Percentiles rank a stretch among this genome's conserved stretches.
phyloP scores from a whole-genome alignment of 2,329 filamentous ascomycete species.

The Trichoderma asperellum region DNA sequence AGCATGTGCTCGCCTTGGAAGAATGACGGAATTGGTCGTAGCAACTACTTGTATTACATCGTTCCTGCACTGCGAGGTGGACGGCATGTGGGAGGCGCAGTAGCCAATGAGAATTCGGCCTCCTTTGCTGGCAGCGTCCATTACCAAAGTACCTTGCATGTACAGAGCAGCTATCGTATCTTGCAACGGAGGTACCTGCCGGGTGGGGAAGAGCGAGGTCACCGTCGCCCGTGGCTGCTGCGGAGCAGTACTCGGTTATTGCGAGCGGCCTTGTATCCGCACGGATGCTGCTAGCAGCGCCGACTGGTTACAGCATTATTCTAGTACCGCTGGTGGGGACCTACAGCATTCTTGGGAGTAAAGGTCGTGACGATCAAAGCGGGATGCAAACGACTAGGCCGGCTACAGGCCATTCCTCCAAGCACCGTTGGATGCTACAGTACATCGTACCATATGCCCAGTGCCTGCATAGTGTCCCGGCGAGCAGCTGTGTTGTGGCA shows the following conservation, averaged over 20 bases:
- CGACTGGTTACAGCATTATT: conserved; percentile 3
- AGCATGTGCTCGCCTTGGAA: conserved; percentile 9
- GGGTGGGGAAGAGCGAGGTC: background rate
- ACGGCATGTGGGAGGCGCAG: conserved; percentile 19
- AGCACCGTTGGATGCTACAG: background rate
- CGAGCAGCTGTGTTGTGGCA: background rate
- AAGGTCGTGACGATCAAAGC: background rate
- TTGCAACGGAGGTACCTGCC: background rate
- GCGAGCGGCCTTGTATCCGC: background rate
- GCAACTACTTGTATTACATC: background rate
- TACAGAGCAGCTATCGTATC: background rate
- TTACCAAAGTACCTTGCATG: background rate
- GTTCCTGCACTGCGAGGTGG: conserved; percentile 14
- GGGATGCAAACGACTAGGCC: background rate
- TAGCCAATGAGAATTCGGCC: conserved; percentile 1
- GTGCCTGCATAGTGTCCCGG: background rate
- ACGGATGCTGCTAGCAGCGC: background rate
- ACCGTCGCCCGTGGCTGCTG: background rate
- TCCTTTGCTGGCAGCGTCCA: background rate
- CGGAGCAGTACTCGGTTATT: background rate
- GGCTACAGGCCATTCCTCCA: conserved; percentile 6
- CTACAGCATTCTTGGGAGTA: background rate
- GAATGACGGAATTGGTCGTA: background rate
- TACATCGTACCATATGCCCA: background rate
- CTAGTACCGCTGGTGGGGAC: background rate